Percentiles rank a stretch among this genome's conserved stretches.
These are phyloP conservation scores for Endoconidiophora polonica DNA, from an alignment of 2,329 filamentous ascomycete species.

Conservation along the genomic window DNA sequence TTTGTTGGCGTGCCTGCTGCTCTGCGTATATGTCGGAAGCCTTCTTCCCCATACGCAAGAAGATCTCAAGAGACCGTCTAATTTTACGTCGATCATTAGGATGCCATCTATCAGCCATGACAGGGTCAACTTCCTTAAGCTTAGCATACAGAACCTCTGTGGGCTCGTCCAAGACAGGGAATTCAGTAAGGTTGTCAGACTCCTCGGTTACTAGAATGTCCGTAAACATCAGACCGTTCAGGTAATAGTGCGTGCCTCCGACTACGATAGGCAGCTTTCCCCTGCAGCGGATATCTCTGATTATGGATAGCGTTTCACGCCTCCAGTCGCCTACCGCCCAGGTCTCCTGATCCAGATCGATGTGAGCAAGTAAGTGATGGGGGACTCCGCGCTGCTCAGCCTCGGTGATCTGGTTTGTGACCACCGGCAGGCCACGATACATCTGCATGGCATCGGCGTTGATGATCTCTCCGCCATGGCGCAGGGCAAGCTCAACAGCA, in stretches of 20 bases:
- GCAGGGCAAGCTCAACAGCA: conserved; percentile 69
- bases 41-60: conserved; percentile 58
- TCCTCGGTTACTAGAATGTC: conserved; percentile 42
- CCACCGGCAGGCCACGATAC: conserved; percentile 78
- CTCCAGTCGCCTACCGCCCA: conserved; percentile 75
- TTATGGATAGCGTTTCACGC: conserved; percentile 46
- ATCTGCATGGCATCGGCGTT: conserved; percentile 98
- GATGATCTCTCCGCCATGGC: conserved; percentile 82
- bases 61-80: conserved; percentile 76
- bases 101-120: conserved; percentile 85
- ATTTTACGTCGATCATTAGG: conserved; percentile 88
- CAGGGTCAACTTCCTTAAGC: conserved; percentile 65
- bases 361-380: conserved; percentile 73
- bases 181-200: conserved; percentile 22
- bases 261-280: conserved; percentile 79
- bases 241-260: conserved; percentile 91
- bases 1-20: conserved; percentile 29
- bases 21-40: conserved; percentile 80
- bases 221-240: conserved; percentile 72
- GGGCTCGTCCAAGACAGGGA: conserved; percentile 54
- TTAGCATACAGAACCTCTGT: conserved; percentile 57
- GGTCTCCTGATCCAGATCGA: conserved; percentile 57
- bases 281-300: conserved; percentile 60
- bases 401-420: conserved; percentile 78
- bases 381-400: conserved; percentile 64